Evolutionary conservation across 2,329 filamentous ascomycete genomes (phyloP).

Genomic region (Ophidiomyces ophidiicola): DNA sequence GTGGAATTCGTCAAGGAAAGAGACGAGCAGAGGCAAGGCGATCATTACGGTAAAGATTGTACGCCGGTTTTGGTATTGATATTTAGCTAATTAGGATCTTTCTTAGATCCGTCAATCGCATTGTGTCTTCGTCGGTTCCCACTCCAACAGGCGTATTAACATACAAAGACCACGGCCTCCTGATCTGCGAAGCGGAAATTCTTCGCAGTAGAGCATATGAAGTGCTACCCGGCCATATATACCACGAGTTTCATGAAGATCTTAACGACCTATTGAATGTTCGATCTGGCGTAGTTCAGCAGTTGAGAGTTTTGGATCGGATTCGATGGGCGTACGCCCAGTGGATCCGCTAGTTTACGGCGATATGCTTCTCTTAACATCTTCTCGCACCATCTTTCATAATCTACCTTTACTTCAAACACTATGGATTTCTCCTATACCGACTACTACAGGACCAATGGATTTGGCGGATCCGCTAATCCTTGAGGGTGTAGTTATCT

Average conservation of each 20-base stretch:
- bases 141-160: slow-evolving; percentile 63
- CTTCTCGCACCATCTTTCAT: too few species aligned
- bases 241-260: slow-evolving; percentile 79
- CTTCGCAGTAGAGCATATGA: slow-evolving; percentile 56
- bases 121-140: slow-evolving; percentile 55
- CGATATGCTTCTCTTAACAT: too few species aligned
- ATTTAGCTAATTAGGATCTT: background rate
- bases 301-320: slow-evolving; percentile 66
- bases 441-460: too few species aligned
- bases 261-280: slow-evolving; percentile 75
- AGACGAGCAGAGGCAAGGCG: slow-evolving; percentile 60
- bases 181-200: slow-evolving; percentile 81
- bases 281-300: slow-evolving; percentile 59
- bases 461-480: too few species aligned
- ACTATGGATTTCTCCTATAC: too few species aligned
- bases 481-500: too few species aligned
- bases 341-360: slow-evolving; percentile 44
- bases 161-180: slow-evolving; percentile 83
- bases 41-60: slow-evolving; percentile 50
- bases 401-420: too few species aligned
- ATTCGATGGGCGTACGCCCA: slow-evolving; percentile 83
- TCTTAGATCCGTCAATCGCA: slow-evolving; percentile 65
- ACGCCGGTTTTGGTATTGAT: background rate
- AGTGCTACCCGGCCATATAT: slow-evolving; percentile 60
- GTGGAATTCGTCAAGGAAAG: slow-evolving; percentile 52